Base-by-base conservation (phyloP, 2,329 filamentous ascomycete species). In the Fusarium newnesense region DNA sequence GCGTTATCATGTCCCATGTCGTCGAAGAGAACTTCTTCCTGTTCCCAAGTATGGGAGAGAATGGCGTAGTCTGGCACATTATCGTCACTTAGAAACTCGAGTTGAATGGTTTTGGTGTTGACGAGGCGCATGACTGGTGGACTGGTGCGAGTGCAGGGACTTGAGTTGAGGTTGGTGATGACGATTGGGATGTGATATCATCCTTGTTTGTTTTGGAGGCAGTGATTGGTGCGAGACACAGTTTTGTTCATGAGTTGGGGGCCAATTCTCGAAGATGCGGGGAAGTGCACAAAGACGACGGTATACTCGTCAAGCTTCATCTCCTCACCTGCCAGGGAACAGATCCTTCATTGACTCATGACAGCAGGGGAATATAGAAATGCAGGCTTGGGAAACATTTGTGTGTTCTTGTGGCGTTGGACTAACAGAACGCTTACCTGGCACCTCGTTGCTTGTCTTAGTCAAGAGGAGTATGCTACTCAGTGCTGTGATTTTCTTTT, bases 51-150 rank as follows among this genome's bases (percentile, higher is more conserved):
- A 15, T 73, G 69, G 0, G 70, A 72, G 0, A 73, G 44, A 15
- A 72, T 63, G 0, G 70, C 69, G n/a, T 72, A 72, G 4, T 47
- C 9, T 10, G 60, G 53, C 4, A 54, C 30, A 21, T 60, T 18
- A 1, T 52, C 57, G 16, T 64, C 57, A 30, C 36, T 1, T 4
- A 58, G 16, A 3, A 58, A 62, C 18, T 67, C 53, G 4, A 72
- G 30, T 1, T 53, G 8, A 4, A 72, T 36, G 2, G 32, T 43
- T 12, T 30, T 2, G 1, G 58, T 36, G 16, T 80, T 67, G 50
- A 77, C 61, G 24, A 75, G 24, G 12, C 68, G 61, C 75, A 78
- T 64, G 5, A 47, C 85, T 24, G 19, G 43, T 60, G 10, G 24
- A 24, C 24, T 24, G 24, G 24, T 24, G 24, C 24, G 4, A 15